Evolutionary conservation across 2,329 filamentous ascomycete genomes (phyloP), one percentile per base, ranked within the genome.

Genomic region (Lachnellula occidentalis): DNA sequence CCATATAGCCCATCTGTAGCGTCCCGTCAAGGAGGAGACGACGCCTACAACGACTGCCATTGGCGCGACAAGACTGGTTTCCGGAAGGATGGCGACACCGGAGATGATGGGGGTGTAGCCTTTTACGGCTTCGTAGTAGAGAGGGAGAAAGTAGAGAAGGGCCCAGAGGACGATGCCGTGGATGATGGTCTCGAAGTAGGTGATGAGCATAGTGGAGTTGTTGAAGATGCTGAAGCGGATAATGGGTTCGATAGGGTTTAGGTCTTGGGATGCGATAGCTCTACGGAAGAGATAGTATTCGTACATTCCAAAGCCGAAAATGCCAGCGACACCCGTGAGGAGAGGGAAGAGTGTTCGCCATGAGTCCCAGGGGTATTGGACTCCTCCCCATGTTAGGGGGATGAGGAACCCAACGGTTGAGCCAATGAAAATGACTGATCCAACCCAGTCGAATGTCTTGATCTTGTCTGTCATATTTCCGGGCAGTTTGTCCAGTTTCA

Each of bases 291-390:
- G 58, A 11, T 54, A 42, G 11, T 57, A 43, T 66, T 87, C 82
- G 61, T 80, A 86, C 22, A 78, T 68, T 9, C 74, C 71, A 62
- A 84, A 84, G 6, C 62, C 70, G 2, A 77, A 60, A 3, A 88
- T 67, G 1, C 79, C 77, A 1, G 71, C 67, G 0, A 71, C 64
- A 1, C 84, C 83, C 8, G 87, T 39, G 3, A 82, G 66, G 14
- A 89, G 69, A 0, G 85, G 85, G 0, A 85, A 75, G 2, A 89
- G 70, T 0, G 82, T 85, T 1, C 76, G 74, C 76, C 80, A 86
- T 3, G 77, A 82, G 45, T 71, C 66, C 86, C 85, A 89, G 0
- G 75, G 64, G 64, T 86, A 88, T 70, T 84, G 79, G 8, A 86
- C 76, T 37, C 83, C 85, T 9, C 83, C 86, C 75, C 82, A 85